Evolutionary conservation across 257 asterid genomes (phyloP).

Genomic region (Solanum pimpinellifolium): DNA sequence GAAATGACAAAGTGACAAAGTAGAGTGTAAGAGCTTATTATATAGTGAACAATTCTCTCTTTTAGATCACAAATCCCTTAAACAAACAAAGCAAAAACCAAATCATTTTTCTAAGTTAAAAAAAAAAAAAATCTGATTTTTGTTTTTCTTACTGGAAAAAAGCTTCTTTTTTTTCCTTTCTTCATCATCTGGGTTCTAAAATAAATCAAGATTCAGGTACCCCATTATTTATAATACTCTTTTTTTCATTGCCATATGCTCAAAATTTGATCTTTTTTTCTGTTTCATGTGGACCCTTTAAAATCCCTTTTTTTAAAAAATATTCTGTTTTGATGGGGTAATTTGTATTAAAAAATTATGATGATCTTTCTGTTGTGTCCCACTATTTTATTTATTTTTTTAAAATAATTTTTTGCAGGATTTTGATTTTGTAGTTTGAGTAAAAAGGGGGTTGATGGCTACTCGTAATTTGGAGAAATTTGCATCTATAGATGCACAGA

Average conservation of each 20-base stretch:
- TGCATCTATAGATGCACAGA: slow-evolving; percentile 44
- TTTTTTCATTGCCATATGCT: neutral
- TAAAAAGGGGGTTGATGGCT: slow-evolving; percentile 7
- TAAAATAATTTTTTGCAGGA: neutral
- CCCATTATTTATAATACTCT: neutral
- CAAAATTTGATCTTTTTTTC: neutral
- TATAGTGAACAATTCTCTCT: neutral
- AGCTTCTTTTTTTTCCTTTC: neutral
- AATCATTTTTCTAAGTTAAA: neutral
- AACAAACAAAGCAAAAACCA: neutral
- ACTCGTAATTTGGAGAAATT: slow-evolving; percentile 28
- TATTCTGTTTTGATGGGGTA: neutral
- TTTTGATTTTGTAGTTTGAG: neutral
- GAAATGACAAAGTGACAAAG: neutral
- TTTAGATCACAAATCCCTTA: neutral
- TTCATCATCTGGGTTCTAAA: neutral
- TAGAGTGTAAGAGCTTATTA: neutral
- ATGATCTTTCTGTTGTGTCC: neutral
- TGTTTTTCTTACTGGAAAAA: neutral
- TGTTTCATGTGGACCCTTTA: neutral
- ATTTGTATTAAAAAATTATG: neutral
- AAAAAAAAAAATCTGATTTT: neutral
- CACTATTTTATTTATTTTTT: neutral
- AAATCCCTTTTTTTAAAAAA: neutral
- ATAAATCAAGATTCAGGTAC: neutral